phyloP scores from a whole-genome alignment of 768 basidiomycete species.

The Chalciporus sphaerocephalus region DNA sequence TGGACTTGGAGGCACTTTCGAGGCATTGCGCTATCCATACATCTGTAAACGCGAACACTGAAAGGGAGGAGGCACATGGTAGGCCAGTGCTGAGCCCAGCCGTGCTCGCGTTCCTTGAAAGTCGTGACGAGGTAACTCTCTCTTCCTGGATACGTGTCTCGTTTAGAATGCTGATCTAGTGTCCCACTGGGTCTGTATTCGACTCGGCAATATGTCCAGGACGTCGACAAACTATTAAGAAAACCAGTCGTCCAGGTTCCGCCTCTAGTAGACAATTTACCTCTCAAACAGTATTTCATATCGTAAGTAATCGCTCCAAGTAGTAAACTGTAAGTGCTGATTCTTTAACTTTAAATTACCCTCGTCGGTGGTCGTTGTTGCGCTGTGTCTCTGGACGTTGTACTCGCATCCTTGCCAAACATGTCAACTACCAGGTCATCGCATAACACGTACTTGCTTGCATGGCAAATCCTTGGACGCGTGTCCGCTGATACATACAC shows the following conservation, averaged over 20 bases:
- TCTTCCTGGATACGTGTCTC: not conserved
- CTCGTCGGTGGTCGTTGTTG: no score
- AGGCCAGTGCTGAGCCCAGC: slow-evolving; percentile 34
- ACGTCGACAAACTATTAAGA: slow-evolving; percentile 27
- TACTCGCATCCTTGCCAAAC: no score
- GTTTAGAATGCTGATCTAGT: not conserved
- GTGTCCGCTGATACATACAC: slow-evolving; percentile 52
- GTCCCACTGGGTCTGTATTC: not conserved
- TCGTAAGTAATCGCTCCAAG: slow-evolving; percentile 29
- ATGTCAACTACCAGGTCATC: slow-evolving; percentile 44
- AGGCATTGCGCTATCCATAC: slow-evolving; percentile 7
- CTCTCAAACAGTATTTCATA: slow-evolving; percentile 54
- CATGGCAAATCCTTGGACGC: slow-evolving; percentile 52
- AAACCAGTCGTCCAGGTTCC: slow-evolving; percentile 33
- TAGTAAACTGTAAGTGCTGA: not conserved
- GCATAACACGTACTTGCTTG: slow-evolving; percentile 63
- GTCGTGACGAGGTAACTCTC: slow-evolving; percentile 29
- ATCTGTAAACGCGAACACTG: slow-evolving; percentile 4
- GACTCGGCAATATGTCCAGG: slow-evolving; percentile 18
- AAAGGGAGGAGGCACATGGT: not conserved
- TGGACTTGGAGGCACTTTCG: not conserved
- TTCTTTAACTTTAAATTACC: no score
- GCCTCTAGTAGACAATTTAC: slow-evolving; percentile 40
- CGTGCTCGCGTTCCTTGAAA: slow-evolving; percentile 34
- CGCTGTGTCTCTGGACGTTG: no score